Percentiles rank a stretch among this genome's conserved stretches.
Evolutionary conservation across 129 eudicot species (phyloP).

Genomic region (Arctium lappa): DNA sequence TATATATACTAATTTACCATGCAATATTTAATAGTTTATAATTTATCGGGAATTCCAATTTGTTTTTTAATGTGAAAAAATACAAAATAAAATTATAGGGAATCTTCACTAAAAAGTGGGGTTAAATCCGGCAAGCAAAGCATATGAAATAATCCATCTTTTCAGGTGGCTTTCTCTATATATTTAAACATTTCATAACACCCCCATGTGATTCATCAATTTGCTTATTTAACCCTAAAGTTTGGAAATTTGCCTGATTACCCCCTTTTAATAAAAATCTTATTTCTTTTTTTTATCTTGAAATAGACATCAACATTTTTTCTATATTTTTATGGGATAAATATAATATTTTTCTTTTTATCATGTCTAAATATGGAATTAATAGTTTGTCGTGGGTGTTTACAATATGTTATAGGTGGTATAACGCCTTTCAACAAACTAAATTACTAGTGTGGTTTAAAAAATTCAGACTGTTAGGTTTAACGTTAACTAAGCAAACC

Average conservation of each 20-base stretch:
- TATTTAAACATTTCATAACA: conserved; percentile 18
- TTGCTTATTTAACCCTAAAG: neutral
- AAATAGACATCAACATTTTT: neutral
- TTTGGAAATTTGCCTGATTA: neutral
- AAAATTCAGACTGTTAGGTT: neutral
- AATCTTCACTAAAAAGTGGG: conserved; percentile 27
- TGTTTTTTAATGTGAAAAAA: neutral
- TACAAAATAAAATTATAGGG: neutral
- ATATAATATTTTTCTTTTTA: neutral
- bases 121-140: conserved; percentile 26
- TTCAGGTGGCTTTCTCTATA: conserved; percentile 32
- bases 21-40: conserved; percentile 5
- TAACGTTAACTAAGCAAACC: neutral
- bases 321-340: no score
- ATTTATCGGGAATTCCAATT: conserved; percentile 17
- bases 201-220: conserved; percentile 3
- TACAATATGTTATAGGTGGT: neutral
- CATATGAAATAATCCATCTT: conserved; percentile 21
- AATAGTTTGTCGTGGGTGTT: no score
- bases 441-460: neutral
- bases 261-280: neutral
- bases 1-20: neutral
- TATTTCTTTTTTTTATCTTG: neutral
- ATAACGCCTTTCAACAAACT: neutral
- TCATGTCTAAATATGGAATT: neutral